phyloP scores from a whole-genome alignment of 148 eudicot species.

The Fagopyrum homotropicum region DNA sequence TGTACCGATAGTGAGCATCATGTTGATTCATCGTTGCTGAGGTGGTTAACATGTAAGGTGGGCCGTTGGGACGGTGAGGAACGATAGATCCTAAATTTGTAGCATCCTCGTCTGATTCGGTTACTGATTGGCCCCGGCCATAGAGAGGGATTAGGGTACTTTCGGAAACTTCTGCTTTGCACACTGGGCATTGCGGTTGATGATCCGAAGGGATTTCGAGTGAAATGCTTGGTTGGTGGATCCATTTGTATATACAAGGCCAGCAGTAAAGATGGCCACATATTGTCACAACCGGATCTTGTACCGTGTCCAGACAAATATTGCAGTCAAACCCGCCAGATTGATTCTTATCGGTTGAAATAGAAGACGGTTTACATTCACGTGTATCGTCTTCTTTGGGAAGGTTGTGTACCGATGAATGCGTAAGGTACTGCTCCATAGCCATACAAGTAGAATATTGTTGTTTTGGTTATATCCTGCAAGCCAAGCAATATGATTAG shows the following conservation, averaged over 20 bases:
- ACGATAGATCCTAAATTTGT: constrained; percentile 18
- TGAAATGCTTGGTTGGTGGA: constrained; percentile 30
- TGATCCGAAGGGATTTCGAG: constrained; percentile 27
- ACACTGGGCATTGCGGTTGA: constrained; percentile 69
- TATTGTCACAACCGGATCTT: constrained; percentile 74
- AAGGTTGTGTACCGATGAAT: constrained; percentile 14
- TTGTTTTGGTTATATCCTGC: constrained; percentile 2
- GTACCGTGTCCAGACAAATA: constrained; percentile 68
- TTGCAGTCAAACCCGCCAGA: constrained; percentile 76
- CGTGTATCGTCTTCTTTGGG: constrained; percentile 15
- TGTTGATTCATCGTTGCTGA: constrained; percentile 14
- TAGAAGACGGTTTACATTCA: constrained; percentile 26
- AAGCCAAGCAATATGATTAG: not conserved
- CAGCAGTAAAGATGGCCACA: constrained; percentile 96
- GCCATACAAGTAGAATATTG: not conserved
- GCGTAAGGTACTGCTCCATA: constrained; percentile 35
- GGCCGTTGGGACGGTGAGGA: constrained; percentile 56
- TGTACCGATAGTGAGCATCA: constrained; percentile 4
- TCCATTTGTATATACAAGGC: constrained; percentile 94
- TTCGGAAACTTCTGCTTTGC: constrained; percentile 56
- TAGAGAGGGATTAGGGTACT: constrained; percentile 64
- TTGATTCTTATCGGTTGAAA: constrained; percentile 21
- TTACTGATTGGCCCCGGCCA: constrained; percentile 44
- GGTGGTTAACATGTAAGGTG: constrained; percentile 22
- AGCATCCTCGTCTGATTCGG: constrained; percentile 22